A percentile compares a stretch with the other conserved stretches of the same genome.
Evolutionary conservation across 2,329 filamentous ascomycete genomes (phyloP).

Genomic region (Trichophyton simii): DNA sequence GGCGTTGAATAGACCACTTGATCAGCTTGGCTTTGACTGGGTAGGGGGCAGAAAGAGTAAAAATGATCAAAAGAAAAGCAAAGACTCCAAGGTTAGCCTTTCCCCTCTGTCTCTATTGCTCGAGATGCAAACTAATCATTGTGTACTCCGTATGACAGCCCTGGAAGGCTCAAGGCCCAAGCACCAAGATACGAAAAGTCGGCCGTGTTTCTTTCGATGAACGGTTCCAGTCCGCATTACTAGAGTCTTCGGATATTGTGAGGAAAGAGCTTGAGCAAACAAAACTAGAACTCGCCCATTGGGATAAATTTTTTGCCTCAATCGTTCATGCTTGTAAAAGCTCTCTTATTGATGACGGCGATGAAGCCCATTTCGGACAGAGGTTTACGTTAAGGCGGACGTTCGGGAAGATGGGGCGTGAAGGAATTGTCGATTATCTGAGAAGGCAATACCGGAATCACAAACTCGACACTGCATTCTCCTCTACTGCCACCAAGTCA

Average conservation of each 20-base stretch:
- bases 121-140: neutral
- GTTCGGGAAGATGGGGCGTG: neutral
- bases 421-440: neutral
- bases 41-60: neutral
- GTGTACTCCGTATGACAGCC: neutral
- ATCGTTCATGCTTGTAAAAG: neutral
- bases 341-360: neutral
- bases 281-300: neutral
- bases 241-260: neutral
- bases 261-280: neutral
- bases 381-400: neutral
- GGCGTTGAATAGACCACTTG: neutral
- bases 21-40: neutral
- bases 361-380: neutral
- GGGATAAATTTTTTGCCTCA: neutral
- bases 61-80: neutral
- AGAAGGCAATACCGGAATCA: slow-evolving; percentile 51
- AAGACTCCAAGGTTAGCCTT: neutral
- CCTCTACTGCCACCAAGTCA: slow-evolving; percentile 48
- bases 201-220: neutral
- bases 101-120: neutral
- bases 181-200: neutral
- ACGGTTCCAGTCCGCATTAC: neutral
- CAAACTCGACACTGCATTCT: slow-evolving; percentile 46
- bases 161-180: neutral